A percentile compares a stretch with the other conserved stretches of the same genome.
Evolutionary conservation across 73 alveolate species (phyloP).

Genomic region (Stentor roeselii): DNA sequence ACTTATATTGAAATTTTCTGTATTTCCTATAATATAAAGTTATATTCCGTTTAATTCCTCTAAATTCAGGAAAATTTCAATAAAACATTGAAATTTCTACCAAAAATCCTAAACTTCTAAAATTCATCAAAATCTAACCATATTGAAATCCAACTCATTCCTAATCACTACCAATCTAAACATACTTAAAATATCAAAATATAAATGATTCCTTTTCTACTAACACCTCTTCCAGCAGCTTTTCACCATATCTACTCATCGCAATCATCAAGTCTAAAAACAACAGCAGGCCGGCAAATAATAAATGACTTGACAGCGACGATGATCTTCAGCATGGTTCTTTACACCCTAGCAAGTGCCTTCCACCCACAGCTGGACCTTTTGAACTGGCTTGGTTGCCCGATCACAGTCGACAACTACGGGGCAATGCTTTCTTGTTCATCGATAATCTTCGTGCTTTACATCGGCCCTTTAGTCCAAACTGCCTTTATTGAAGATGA

Average conservation of each 20-base stretch:
- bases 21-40: too few relatives aligned
- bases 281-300: not conserved
- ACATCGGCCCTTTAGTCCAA: constrained; percentile 18
- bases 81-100: not conserved
- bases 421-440: not conserved
- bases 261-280: too few relatives aligned
- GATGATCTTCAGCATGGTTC: not conserved
- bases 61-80: too few relatives aligned
- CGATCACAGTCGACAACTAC: constrained; percentile 5
- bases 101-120: too few relatives aligned
- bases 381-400: not conserved
- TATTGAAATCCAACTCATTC: not conserved
- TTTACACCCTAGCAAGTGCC: not conserved
- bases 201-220: not conserved
- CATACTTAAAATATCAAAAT: not conserved
- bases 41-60: too few relatives aligned
- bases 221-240: not conserved
- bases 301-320: not conserved
- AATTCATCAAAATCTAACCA: not conserved
- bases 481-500: constrained; percentile 6
- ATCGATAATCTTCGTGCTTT: not conserved
- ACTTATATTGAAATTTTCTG: too few relatives aligned
- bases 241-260: not conserved
- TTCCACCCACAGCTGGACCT: not conserved
- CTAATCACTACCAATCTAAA: not conserved